phyloP scores from a whole-genome alignment of 768 basidiomycete species.

The Boletus rubropictus region DNA sequence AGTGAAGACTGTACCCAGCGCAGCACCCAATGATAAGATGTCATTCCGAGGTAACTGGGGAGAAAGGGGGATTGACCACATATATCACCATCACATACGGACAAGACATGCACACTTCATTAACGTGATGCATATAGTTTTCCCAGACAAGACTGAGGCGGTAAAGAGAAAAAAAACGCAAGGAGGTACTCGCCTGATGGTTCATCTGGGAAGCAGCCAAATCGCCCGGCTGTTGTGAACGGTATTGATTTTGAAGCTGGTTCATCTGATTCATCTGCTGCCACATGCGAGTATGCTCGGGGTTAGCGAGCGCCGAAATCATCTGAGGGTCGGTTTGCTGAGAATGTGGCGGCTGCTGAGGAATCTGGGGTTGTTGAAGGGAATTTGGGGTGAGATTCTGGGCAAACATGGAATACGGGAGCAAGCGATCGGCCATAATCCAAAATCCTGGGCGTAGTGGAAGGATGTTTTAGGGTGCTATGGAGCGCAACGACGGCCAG shows the following conservation, averaged over 20 bases:
- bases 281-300: constrained; percentile 54
- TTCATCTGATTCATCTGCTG: constrained; percentile 40
- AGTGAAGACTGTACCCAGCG: neutral
- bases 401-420: constrained; percentile 51
- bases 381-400: constrained; percentile 42
- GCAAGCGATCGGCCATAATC: constrained; percentile 59
- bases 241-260: constrained; percentile 40
- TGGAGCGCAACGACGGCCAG: constrained; percentile 23
- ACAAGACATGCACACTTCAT: constrained; percentile 12
- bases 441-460: constrained; percentile 25
- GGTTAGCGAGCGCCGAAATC: constrained; percentile 38
- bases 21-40: constrained; percentile 12
- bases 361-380: constrained; percentile 38
- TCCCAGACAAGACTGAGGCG: constrained; percentile 12
- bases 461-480: constrained; percentile 27
- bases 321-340: constrained; percentile 36
- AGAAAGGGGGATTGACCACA: constrained; percentile 18
- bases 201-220: constrained; percentile 36
- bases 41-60: constrained; percentile 3
- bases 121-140: constrained; percentile 9
- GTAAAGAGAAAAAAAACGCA: constrained; percentile 10
- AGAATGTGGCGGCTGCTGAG: constrained; percentile 42
- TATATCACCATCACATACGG: constrained; percentile 11
- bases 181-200: constrained; percentile 41
- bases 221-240: constrained; percentile 38